A percentile compares a stretch with the other conserved stretches of the same genome.
These are phyloP conservation scores for Aureobasidium sp. DNA, from an alignment of 2,329 filamentous ascomycete species.

Conservation along the genomic window DNA sequence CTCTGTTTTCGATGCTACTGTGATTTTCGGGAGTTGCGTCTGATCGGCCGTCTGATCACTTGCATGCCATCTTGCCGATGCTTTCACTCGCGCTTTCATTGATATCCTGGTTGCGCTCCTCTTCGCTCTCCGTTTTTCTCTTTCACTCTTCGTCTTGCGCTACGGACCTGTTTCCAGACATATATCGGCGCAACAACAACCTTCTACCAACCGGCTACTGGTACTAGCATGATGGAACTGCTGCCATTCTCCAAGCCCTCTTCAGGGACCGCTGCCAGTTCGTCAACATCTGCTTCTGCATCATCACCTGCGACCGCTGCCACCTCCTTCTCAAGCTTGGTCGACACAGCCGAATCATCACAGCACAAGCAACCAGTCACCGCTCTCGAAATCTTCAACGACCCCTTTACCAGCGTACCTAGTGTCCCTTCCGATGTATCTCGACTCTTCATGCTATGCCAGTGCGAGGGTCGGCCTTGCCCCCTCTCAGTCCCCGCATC, in stretches of 20 bases:
- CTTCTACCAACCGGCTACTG: neutral
- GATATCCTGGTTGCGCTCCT: neutral
- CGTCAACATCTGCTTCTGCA: neutral
- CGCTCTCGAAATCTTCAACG: neutral
- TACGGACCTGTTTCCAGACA: neutral
- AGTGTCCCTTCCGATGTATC: neutral
- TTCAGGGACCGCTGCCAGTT: neutral
- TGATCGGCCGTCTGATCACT: neutral
- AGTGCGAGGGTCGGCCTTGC: neutral
- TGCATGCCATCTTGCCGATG: neutral
- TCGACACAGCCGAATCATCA: neutral
- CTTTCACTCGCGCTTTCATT: neutral
- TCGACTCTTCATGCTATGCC: neutral
- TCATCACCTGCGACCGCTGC: neutral
- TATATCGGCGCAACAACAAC: neutral
- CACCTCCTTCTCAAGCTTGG: neutral
- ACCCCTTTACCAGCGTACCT: constrained; percentile 5
- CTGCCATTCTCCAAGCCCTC: neutral
- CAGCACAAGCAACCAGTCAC: neutral
- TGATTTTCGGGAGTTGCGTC: neutral
- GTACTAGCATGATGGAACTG: neutral
- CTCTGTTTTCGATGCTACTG: neutral
- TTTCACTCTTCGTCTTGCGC: neutral
- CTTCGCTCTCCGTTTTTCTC: neutral
- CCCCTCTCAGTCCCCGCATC: neutral